Conservation (phyloP, 768 basidiomycete genomes). For the Hydnum rufescens region DNA sequence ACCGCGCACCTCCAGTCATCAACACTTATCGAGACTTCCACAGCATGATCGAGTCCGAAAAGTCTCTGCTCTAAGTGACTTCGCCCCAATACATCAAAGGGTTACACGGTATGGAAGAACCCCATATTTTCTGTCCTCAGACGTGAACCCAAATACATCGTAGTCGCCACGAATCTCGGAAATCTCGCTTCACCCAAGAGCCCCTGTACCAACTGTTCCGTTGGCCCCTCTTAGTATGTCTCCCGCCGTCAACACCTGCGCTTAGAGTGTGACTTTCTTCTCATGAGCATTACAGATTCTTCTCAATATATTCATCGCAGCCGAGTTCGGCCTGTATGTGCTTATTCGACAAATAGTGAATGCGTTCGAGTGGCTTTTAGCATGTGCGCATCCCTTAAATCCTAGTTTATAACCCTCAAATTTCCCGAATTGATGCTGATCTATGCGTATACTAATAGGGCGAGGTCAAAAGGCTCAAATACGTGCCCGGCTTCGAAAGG, state of each 20-base stretch:
- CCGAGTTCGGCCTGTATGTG: slow-evolving; percentile 75
- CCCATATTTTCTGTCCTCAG: background rate
- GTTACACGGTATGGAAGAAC: slow-evolving; percentile 40
- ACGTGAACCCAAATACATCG: background rate
- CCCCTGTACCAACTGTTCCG: slow-evolving; percentile 58
- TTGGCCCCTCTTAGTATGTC: slow-evolving; percentile 62
- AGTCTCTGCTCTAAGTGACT: slow-evolving; percentile 68
- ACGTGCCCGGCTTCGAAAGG: slow-evolving; percentile 50
- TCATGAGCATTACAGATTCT: slow-evolving; percentile 32
- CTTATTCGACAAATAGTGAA: slow-evolving; percentile 83
- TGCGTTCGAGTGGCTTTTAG: slow-evolving; percentile 70
- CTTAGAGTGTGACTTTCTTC: background rate
- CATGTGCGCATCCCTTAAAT: slow-evolving; percentile 31
- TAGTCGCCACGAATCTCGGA: slow-evolving; percentile 22
- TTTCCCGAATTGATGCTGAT: background rate
- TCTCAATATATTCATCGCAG: slow-evolving; percentile 65
- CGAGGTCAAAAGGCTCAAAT: slow-evolving; percentile 65
- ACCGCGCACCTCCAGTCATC: slow-evolving; percentile 14
- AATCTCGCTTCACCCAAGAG: slow-evolving; percentile 27
- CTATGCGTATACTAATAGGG: slow-evolving; percentile 29
- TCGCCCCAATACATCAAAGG: slow-evolving; percentile 74
- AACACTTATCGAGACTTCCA: slow-evolving; percentile 11
- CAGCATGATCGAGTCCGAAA: slow-evolving; percentile 41
- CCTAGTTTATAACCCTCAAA: too few species aligned
- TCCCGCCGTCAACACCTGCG: background rate